Evolutionary conservation across 768 basidiomycete species (phyloP).

Genomic region (Russula virescens): DNA sequence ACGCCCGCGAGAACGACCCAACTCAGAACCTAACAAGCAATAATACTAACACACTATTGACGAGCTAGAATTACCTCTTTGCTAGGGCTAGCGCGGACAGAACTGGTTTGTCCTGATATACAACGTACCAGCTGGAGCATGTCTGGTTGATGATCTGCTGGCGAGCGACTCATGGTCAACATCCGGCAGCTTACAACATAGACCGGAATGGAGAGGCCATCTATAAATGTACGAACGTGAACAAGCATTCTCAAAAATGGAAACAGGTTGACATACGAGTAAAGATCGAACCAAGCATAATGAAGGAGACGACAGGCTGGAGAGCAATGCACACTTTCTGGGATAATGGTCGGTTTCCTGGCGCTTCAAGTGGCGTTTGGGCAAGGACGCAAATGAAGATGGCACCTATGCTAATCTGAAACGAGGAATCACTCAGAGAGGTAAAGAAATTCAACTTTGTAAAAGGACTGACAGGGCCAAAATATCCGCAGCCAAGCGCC

Average conservation of each 20-base stretch:
- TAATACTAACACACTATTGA: too few species aligned
- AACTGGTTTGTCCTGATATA: too few species aligned
- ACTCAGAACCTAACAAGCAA: too few species aligned
- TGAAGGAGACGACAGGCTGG: constrained; percentile 81
- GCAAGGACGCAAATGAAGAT: constrained; percentile 83
- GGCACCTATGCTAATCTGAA: constrained; percentile 86
- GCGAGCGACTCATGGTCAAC: too few species aligned
- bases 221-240: constrained; percentile 25
- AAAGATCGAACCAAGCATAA: constrained; percentile 83
- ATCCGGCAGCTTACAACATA: constrained; percentile 34
- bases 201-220: constrained; percentile 47
- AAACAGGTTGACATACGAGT: constrained; percentile 44
- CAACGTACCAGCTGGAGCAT: too few species aligned
- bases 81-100: too few species aligned
- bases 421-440: neutral
- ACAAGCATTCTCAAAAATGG: neutral
- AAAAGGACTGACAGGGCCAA: constrained; percentile 45
- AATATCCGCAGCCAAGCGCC: constrained; percentile 88
- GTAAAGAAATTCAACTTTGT: neutral
- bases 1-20: too few species aligned
- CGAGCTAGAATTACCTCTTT: too few species aligned
- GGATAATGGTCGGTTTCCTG: constrained; percentile 52
- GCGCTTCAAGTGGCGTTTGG: constrained; percentile 50
- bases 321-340: constrained; percentile 63
- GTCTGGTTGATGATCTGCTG: too few species aligned